Base-by-base conservation (phyloP, 2,329 filamentous ascomycete genomes). In the Ascosphaera pollenicola region DNA sequence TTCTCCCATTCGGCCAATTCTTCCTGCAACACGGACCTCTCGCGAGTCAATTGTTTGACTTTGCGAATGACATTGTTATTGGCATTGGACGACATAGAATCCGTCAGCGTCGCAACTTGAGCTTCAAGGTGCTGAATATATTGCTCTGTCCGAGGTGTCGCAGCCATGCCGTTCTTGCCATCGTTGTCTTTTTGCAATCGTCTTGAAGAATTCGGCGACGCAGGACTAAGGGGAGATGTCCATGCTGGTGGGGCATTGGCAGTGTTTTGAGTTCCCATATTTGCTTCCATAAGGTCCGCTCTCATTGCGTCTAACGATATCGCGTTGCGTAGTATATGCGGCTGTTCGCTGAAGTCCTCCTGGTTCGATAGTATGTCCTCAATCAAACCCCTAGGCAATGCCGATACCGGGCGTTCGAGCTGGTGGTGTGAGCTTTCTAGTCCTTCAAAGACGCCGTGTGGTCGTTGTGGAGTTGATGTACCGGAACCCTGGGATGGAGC, bases 81-180 rank as follows among this genome's bases (percentile, higher is more conserved):
- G 3, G 52, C 46, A 2, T 62, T 58, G n/a, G 61, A 61, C 26
- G 53, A 57, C 37, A 56, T 48, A 13, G 56, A 51, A 17, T 57
- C 54, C 28, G 59, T 45, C 40, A 56, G 56, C 13, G 57, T 50
- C 15, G 56, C 55, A 17, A 67, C 48, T 44, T 65, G 59, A 16
- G 54, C 50, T 41, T 67, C 64, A 10, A 67, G 57, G 47, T 65
- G 61, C 38, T 65, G 61, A 42, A 66, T 63, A 46, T 66, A 65
- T 32, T 32, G 30, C 30, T 32, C 30, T 6, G 30, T 32, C 10
- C 30, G 30, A n/a, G 30, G 30, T 15, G 30, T 32, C 6, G n/a
- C 30, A 13, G 30, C 3, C 30, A 32, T 32, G 4, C 10, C 30
- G 5, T 13, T 15, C 30, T 32, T 32, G 10, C 30, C 5, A 13